phyloP scores from a whole-genome alignment of 116 monocot species.

The Cymodocea nodosa region DNA sequence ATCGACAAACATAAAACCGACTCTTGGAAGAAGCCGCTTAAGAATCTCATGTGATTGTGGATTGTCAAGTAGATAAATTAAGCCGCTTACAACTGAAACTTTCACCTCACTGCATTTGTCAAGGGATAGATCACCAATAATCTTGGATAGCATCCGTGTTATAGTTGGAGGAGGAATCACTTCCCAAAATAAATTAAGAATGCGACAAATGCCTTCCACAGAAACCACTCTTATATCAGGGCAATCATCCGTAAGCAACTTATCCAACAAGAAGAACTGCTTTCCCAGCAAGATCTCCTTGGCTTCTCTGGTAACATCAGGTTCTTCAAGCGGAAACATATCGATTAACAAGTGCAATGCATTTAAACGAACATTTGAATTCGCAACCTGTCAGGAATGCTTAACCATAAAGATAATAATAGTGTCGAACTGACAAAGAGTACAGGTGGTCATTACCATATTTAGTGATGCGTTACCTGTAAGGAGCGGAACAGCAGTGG shows the following conservation, averaged over 20 bases:
- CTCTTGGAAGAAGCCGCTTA: constrained; percentile 77
- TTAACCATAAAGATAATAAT: neutral
- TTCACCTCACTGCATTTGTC: constrained; percentile 73
- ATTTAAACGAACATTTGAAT: constrained; percentile 86
- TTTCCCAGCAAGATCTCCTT: constrained; percentile 70
- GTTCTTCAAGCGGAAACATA: constrained; percentile 94
- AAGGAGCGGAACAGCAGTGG: constrained; percentile 90
- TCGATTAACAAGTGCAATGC: constrained; percentile 75
- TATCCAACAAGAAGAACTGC: constrained; percentile 81
- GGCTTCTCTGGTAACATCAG: constrained; percentile 65
- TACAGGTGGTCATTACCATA: too few species aligned
- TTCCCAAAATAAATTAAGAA: constrained; percentile 93
- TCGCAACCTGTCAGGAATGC: constrained; percentile 56
- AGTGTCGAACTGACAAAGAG: neutral
- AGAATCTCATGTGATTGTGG: constrained; percentile 86
- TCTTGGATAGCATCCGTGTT: constrained; percentile 54
- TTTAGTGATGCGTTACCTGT: constrained; percentile 26
- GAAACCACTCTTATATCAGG: constrained; percentile 67
- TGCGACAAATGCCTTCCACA: constrained; percentile 80
- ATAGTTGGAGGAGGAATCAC: constrained; percentile 75
- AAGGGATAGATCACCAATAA: constrained; percentile 51
- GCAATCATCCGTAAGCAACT: constrained; percentile 66
- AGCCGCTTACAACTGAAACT: constrained; percentile 61
- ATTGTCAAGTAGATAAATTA: constrained; percentile 73
- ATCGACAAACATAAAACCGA: constrained; percentile 53